These are phyloP conservation scores for Moricandia arvensis DNA, from an alignment of 345 rosid genomes.

Conservation along the genomic window DNA sequence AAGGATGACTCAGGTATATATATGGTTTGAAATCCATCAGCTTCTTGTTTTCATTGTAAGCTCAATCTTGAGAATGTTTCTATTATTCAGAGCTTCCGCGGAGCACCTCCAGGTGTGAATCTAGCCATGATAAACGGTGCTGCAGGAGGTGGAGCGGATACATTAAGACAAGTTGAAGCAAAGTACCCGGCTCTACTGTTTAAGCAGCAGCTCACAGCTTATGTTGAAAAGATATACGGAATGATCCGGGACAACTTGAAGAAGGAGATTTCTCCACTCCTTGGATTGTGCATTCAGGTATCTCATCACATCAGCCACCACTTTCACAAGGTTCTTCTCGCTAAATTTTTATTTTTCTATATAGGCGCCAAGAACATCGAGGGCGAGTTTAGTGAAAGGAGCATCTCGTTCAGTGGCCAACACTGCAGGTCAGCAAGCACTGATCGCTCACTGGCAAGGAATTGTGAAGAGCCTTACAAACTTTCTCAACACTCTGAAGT, in stretches of 20 bases:
- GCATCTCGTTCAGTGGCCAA: conserved; percentile 4
- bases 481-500: background rate
- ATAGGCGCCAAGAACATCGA: conserved; percentile 4
- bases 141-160: background rate
- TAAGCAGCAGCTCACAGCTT: conserved; percentile 10
- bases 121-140: background rate
- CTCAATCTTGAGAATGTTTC: background rate
- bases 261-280: conserved; percentile 5
- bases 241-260: conserved; percentile 2
- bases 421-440: background rate
- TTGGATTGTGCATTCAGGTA: conserved; percentile 7
- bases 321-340: background rate
- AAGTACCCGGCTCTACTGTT: conserved; percentile 1
- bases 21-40: background rate
- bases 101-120: conserved; percentile 68
- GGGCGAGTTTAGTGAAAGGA: conserved; percentile 3
- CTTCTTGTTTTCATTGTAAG: background rate
- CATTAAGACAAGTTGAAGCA: background rate
- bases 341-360: background rate
- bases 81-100: conserved; percentile 72
- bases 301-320: background rate
- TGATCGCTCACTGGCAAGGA: conserved; percentile 7
- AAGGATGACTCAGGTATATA: conserved; percentile 76
- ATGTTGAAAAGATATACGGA: conserved; percentile 4
- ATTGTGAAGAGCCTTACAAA: conserved; percentile 2